A percentile compares a stretch with the other conserved stretches of the same genome.
Conservation (phyloP, 2,329 filamentous ascomycete species). For the Ophiocordyceps robertsii region DNA sequence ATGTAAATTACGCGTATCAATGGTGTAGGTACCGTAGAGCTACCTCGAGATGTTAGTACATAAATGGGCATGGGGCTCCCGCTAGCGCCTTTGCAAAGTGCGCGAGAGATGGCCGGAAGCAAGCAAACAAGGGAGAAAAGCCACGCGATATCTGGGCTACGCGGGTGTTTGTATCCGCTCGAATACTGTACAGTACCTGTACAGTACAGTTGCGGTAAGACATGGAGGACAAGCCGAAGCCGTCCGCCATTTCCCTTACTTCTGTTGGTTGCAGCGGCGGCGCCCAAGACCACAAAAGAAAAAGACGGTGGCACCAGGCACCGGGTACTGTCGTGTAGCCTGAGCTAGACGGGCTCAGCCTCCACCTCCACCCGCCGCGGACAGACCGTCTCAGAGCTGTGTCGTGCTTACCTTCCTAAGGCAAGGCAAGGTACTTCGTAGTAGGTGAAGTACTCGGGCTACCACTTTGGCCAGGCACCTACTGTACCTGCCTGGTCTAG, state of each 20-base stretch:
- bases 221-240: neutral
- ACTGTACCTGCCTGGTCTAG: no score
- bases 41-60: neutral
- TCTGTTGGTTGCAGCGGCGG: neutral
- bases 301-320: neutral
- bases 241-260: neutral
- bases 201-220: no score
- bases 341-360: neutral
- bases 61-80: neutral
- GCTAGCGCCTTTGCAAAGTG: neutral
- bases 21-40: neutral
- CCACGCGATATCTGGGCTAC: no score
- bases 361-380: no score
- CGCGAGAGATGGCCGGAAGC: neutral
- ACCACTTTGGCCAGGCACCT: no score
- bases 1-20: no score
- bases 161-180: no score
- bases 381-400: no score
- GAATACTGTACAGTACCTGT: no score
- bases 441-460: no score
- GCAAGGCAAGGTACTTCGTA: no score
- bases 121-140: neutral
- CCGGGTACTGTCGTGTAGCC: slow-evolving; percentile 1
- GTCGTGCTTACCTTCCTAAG: no score
- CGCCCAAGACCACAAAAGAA: neutral